phyloP scores from a whole-genome alignment of 1,139 yeast genomes.

The Kurtzmaniella quercitrusa region DNA sequence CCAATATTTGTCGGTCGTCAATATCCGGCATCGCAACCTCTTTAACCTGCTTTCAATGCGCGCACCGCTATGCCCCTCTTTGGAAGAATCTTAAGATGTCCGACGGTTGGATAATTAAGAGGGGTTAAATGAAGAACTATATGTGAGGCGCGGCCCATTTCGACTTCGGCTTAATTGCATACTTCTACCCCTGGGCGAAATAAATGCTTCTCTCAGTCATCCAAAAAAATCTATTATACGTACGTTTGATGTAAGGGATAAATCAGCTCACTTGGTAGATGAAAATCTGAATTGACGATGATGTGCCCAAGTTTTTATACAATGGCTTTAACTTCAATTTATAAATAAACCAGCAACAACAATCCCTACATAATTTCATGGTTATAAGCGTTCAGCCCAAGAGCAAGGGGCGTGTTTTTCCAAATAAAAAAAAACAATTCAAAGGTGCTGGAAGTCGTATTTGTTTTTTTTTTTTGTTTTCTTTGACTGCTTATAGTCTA shows the following conservation, averaged over 20 bases:
- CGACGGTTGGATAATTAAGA: too few relatives aligned
- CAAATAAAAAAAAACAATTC: not conserved
- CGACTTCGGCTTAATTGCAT: not conserved
- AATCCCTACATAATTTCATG: not conserved
- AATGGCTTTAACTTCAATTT: not conserved
- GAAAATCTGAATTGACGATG: not conserved
- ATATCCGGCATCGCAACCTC: too few relatives aligned
- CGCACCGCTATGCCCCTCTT: too few relatives aligned
- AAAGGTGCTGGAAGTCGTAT: not conserved
- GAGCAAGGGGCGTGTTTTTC: not conserved
- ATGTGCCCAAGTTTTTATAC: not conserved
- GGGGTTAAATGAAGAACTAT: too few relatives aligned
- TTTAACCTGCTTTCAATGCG: too few relatives aligned
- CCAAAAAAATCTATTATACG: not conserved
- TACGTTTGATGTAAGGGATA: not conserved
- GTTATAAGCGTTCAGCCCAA: not conserved
- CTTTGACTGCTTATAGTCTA: not conserved
- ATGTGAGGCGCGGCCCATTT: not conserved
- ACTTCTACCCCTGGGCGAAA: not conserved
- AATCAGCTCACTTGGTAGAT: not conserved
- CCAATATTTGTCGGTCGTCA: too few relatives aligned
- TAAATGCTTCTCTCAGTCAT: not conserved
- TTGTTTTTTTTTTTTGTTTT: not conserved
- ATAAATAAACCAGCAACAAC: slow-evolving; percentile 1
- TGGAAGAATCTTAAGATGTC: too few relatives aligned